These are phyloP conservation scores for Scheffersomyces quercinus DNA, from an alignment of 1,139 yeast genomes.

Conservation along the genomic window DNA sequence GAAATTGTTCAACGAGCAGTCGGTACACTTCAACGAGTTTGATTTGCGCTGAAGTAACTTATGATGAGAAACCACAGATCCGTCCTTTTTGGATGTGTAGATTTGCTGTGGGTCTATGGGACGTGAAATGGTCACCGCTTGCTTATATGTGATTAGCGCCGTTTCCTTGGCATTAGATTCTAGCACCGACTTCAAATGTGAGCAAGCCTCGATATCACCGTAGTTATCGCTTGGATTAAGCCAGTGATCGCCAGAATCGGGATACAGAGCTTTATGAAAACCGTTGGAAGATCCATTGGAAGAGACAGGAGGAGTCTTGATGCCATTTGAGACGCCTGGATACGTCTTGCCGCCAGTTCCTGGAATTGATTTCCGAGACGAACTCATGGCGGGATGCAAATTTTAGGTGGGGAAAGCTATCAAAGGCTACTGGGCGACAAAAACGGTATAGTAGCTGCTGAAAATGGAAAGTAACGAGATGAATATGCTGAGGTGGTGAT, in stretches of 20 bases:
- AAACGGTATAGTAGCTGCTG: no score
- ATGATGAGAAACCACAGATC: conserved; percentile 23
- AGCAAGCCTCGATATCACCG: conserved; percentile 46
- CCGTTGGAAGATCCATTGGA: background rate
- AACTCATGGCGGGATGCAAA: background rate
- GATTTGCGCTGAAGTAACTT: conserved; percentile 41
- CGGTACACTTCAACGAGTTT: conserved; percentile 49
- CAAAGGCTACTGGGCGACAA: no score
- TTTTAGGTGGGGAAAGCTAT: no score
- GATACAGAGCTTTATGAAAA: background rate
- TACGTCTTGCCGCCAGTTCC: background rate
- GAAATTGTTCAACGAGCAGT: conserved; percentile 48
- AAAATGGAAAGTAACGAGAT: no score
- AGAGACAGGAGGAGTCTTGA: background rate
- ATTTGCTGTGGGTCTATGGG: conserved; percentile 23
- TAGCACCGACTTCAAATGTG: conserved; percentile 55
- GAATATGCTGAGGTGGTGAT: no score
- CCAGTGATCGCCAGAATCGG: background rate
- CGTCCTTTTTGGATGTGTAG: conserved; percentile 33
- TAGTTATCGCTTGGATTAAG: conserved; percentile 24
- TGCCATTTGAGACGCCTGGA: background rate
- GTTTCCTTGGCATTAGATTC: conserved; percentile 56
- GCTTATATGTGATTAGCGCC: conserved; percentile 57
- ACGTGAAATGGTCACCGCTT: conserved; percentile 53
- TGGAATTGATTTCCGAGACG: conserved; percentile 1